A percentile compares a stretch with the other conserved stretches of the same genome.
Conservation (phyloP, 345 rosid genomes). For the Ceriops decandra region DNA sequence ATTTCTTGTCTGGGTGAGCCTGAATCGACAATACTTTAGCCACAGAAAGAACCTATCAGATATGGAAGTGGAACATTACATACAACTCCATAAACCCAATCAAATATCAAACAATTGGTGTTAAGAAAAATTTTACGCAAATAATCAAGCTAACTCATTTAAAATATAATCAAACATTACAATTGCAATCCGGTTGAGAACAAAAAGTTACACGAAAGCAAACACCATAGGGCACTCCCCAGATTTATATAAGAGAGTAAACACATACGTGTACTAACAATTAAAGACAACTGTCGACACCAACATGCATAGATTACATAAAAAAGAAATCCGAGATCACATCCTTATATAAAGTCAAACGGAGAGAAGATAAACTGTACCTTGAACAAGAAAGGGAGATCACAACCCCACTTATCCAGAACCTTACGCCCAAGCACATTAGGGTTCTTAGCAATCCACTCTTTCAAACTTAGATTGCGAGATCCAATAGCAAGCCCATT, state of each 20-base stretch:
- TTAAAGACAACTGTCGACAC: background rate
- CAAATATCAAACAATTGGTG: background rate
- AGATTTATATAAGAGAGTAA: too few species aligned
- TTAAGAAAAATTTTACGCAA: background rate
- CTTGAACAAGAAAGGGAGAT: constrained; percentile 98
- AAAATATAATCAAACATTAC: background rate
- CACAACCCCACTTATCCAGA: constrained; percentile 81
- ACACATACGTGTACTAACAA: background rate
- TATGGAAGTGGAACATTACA: background rate
- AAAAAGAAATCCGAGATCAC: background rate
- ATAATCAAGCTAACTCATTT: background rate
- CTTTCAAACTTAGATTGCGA: constrained; percentile 42
- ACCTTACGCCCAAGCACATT: constrained; percentile 69
- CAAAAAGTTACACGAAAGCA: background rate
- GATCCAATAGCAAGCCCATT: constrained; percentile 32
- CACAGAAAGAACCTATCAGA: constrained; percentile 77
- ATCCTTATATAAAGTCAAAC: background rate
- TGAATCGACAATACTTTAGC: constrained; percentile 91
- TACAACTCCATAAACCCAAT: background rate
- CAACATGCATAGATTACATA: background rate
- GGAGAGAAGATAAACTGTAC: constrained; percentile 25
- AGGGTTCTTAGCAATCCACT: constrained; percentile 71
- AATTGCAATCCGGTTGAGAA: background rate
- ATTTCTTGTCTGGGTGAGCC: constrained; percentile 89
- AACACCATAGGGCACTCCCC: too few species aligned